Evolutionary conservation across 495 filamentous ascomycete species (phyloP).

Genomic region (Neurospora sp.): DNA sequence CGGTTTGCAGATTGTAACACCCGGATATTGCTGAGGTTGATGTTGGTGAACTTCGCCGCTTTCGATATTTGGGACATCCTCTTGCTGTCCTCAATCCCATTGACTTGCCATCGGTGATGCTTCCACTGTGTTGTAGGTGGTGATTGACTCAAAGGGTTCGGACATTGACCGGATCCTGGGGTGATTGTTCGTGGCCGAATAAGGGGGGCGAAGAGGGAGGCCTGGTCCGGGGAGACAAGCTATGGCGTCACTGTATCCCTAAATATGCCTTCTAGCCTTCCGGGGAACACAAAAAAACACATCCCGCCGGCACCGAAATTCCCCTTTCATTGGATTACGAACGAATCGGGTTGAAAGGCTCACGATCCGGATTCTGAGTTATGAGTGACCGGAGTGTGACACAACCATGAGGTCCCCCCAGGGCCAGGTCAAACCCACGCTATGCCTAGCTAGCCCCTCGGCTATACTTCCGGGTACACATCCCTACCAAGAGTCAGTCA

Average conservation of each 20-base stretch:
- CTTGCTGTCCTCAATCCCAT: background rate
- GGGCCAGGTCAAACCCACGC: background rate
- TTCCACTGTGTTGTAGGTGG: background rate
- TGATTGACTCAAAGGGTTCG: background rate
- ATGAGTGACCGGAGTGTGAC: background rate
- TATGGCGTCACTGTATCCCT: background rate
- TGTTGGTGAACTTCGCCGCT: background rate
- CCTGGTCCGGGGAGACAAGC: rapidly evolving
- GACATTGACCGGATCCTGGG: background rate
- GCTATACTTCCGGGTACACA: slow-evolving; percentile 49
- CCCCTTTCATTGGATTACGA: background rate
- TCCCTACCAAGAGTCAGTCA: slow-evolving; percentile 29
- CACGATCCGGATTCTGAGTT: background rate
- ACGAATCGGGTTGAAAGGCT: background rate
- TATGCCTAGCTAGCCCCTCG: background rate
- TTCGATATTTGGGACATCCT: background rate
- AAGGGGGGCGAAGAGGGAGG: background rate
- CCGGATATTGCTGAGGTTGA: background rate
- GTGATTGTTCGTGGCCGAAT: background rate
- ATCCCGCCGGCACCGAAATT: background rate
- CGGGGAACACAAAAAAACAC: background rate
- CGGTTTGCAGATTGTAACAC: background rate
- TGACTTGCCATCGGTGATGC: background rate
- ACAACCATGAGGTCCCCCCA: background rate
- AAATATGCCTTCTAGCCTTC: background rate